Base-by-base conservation (phyloP, 2,329 filamentous ascomycete species). In the Fusarium marasasianum region DNA sequence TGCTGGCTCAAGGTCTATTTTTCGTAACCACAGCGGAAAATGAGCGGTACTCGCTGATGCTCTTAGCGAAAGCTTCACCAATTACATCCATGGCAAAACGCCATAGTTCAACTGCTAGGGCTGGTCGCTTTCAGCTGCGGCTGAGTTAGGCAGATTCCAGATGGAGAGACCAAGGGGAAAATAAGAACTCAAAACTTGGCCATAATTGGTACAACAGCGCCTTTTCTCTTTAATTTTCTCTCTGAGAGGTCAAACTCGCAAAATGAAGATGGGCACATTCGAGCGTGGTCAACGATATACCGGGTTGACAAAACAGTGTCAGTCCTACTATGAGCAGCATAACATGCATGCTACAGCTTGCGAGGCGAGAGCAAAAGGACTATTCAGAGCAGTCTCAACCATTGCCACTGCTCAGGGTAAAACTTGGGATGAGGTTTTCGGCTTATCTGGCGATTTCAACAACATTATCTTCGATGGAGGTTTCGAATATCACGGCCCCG, bases 181-280 rank as follows among this genome's bases (percentile, higher is more conserved):
- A 54, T 5, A 22, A 54, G 18, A 37, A 15, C 18, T 22, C 5
- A 2, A 17, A 1, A 17, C 0, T 15, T 22, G 17, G 13, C 9
- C 18, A 1, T 22, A 3, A 4, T 6, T 15, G 18, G 18, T 5
- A 38, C 2, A 15, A 11, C 4, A 12, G 15, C 4, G 3, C 2
- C 6, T 3, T 2, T 53, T 10, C 33, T 29, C 7, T 22, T 10
- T 35, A 37, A 17, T 20, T 24, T 3, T 20, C 12, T 11, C 9
- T 8, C 1, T 15, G 18, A 13, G 14, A 38, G 3, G 8, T 7
- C 51, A n/a, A 3, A n/a, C 2, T 38, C 24, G 2, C 20, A 40
- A 55, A 8, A 41, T 29, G 51, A 55, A n/a, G 8, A 29, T 41
- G 51, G 51, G 51, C 2, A 29, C 35, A 2, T 55, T 55, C 15